These are phyloP conservation scores for Yarrowia divulgata DNA, from an alignment of 805 yeast species.

Conservation along the genomic window DNA sequence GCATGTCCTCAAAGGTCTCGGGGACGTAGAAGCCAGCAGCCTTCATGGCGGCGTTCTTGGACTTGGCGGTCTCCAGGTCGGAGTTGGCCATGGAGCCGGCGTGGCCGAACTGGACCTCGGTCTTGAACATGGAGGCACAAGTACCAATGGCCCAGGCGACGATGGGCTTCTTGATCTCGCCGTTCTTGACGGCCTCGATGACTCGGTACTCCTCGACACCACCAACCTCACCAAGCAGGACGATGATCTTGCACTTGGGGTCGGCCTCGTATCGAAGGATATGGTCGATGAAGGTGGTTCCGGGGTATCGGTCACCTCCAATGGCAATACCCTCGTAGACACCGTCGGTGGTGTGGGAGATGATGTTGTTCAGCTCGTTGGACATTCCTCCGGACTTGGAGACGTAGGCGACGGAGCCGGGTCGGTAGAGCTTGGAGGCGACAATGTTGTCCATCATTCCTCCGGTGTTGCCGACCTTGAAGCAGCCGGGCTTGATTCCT, in stretches of 20 bases:
- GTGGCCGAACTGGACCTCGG: constrained; percentile 67
- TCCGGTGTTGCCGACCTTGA: constrained; percentile 59
- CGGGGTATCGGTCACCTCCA: constrained; percentile 79
- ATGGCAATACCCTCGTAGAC: constrained; percentile 68
- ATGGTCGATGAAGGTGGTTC: constrained; percentile 74
- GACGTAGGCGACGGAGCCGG: constrained; percentile 58
- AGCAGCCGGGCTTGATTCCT: constrained; percentile 59
- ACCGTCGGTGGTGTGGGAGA: constrained; percentile 56
- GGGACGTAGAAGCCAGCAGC: constrained; percentile 95
- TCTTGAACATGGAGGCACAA: constrained; percentile 73
- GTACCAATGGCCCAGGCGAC: constrained; percentile 78
- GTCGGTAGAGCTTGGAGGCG: constrained; percentile 58
- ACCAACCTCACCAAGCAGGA: constrained; percentile 73
- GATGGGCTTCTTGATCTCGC: constrained; percentile 71
- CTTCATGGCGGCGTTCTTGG: constrained; percentile 77
- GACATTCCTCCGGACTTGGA: constrained; percentile 60
- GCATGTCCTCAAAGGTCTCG: constrained; percentile 65
- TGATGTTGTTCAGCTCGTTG: constrained; percentile 58
- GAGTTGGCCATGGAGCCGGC: constrained; percentile 77
- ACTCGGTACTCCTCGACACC: constrained; percentile 79
- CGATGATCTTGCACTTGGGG: constrained; percentile 70
- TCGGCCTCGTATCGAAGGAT: constrained; percentile 68
- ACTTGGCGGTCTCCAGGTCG: constrained; percentile 70
- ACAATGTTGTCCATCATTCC: constrained; percentile 61
- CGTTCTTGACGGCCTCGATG: constrained; percentile 67